Conservation (phyloP, 225 moss, liverwort and hornwort species). For the Ulota crispa region DNA sequence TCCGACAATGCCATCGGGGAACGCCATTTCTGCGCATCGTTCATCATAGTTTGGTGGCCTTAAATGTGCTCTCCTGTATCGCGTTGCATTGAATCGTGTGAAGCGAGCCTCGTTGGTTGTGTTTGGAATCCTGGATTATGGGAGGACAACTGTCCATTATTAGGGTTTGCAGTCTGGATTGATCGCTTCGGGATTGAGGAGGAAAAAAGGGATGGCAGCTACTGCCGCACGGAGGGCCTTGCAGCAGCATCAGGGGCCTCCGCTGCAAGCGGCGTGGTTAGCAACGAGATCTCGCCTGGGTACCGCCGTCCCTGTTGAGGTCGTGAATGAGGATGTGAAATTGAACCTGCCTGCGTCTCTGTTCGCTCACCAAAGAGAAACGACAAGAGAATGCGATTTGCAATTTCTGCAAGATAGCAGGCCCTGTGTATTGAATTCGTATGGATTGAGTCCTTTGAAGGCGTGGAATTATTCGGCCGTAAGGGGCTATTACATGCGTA, state of each 20-base stretch:
- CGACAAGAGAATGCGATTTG: conserved; percentile 32
- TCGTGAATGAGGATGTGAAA: conserved; percentile 53
- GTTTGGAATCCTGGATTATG: conserved; percentile 3
- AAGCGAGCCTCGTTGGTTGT: background rate
- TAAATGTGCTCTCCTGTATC: background rate
- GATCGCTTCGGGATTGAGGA: background rate
- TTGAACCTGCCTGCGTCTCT: conserved; percentile 27
- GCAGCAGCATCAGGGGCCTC: conserved; percentile 60
- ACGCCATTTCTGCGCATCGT: background rate
- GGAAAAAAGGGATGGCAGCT: conserved; percentile 60
- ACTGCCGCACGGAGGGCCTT: conserved; percentile 71
- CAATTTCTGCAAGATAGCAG: conserved; percentile 58
- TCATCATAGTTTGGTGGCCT: background rate
- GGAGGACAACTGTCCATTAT: background rate
- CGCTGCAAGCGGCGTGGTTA: conserved; percentile 51
- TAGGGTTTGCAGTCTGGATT: conserved; percentile 20
- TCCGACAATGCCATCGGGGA: background rate
- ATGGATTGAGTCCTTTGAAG: conserved; percentile 48
- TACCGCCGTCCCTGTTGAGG: conserved; percentile 46
- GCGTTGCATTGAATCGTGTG: background rate
- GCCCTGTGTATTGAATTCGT: background rate
- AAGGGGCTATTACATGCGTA: conserved; percentile 86
- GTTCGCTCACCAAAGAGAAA: too few species aligned
- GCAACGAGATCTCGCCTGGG: conserved; percentile 17
- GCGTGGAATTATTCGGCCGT: conserved; percentile 82